Conservation (phyloP, 495 filamentous ascomycete species). For the Parachaetomium inaequale region DNA sequence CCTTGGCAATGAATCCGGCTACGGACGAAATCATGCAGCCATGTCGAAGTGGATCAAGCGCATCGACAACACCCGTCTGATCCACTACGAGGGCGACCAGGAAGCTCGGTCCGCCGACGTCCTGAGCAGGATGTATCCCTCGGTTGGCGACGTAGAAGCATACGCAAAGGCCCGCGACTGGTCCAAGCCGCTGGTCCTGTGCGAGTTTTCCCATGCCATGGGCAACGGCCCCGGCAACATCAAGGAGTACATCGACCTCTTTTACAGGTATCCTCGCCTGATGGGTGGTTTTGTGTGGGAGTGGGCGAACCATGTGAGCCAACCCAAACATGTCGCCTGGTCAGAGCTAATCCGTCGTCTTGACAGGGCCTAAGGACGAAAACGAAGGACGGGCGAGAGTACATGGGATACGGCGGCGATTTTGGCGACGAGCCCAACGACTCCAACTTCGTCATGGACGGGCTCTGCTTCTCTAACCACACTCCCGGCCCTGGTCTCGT, state of each 20-base stretch:
- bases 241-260: conserved; percentile 65
- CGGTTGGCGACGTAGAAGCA: conserved; percentile 45
- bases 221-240: conserved; percentile 68
- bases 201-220: conserved; percentile 72
- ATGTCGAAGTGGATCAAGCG: conserved; percentile 64
- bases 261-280: conserved; percentile 58
- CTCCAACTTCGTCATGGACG: conserved; percentile 66
- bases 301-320: conserved; percentile 63
- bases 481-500: conserved; percentile 55
- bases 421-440: conserved; percentile 70
- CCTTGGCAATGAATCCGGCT: conserved; percentile 69
- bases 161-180: conserved; percentile 41
- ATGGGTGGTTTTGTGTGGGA: conserved; percentile 77
- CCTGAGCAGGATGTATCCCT: conserved; percentile 63
- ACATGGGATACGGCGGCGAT: conserved; percentile 69
- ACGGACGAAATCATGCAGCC: conserved; percentile 61
- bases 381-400: conserved; percentile 51
- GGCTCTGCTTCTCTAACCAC: conserved; percentile 58
- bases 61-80: conserved; percentile 53
- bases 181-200: conserved; percentile 59
- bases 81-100: conserved; percentile 68
- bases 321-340: not conserved
- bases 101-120: conserved; percentile 61
- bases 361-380: conserved; percentile 53
- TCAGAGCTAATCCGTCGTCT: not conserved